Evolutionary conservation across 345 rosid genomes (phyloP), one percentile per base, ranked within the genome.

Genomic region (Barbarea vulgaris): DNA sequence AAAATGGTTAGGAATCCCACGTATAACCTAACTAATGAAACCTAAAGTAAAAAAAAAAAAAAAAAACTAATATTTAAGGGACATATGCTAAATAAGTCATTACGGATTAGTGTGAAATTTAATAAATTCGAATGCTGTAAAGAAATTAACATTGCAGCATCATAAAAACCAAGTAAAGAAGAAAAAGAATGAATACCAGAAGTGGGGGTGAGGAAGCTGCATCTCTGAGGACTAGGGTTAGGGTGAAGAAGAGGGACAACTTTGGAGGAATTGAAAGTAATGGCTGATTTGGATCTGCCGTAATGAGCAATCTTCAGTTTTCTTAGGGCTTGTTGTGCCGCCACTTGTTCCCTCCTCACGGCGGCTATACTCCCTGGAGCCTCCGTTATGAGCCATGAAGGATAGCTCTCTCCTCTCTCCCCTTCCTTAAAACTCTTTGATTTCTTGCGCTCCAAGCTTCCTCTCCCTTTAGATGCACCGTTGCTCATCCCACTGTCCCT

Each of bases 351-450:
- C 41, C 88, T 85, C 62, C 89, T 87, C 15, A 84, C 88, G 25
- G 97, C 89, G 0, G 97, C 91, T 41, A 91, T 87, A 80, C 85
- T 88, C 7, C 94, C 94, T 0, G 93, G 85, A 69, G 75, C 80
- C 31, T 76, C 80, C 0, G 80, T 76, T 34, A 76, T 76, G 58
- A 76, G 80, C 75, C 80, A 76, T 3, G 80, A 76, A 34, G 75
- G 1, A 27, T 24, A 76, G 19, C 70, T 69, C 3, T 76, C 80
- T 21, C 74, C 79, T 59, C 69, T 68, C 1, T 68, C 79, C 13
- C 70, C 80, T 62, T 76, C 80, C 13, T 69, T 76, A 53, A 76
- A 69, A 69, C 70, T 76, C 59, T 69, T 76, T 51, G 80, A 76
- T 76, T 76, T 76, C 80, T 69, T 76, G 65, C 58, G 75, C 41